Base-by-base conservation (phyloP, 139 green algal species). In the Picocystis salinarum region DNA sequence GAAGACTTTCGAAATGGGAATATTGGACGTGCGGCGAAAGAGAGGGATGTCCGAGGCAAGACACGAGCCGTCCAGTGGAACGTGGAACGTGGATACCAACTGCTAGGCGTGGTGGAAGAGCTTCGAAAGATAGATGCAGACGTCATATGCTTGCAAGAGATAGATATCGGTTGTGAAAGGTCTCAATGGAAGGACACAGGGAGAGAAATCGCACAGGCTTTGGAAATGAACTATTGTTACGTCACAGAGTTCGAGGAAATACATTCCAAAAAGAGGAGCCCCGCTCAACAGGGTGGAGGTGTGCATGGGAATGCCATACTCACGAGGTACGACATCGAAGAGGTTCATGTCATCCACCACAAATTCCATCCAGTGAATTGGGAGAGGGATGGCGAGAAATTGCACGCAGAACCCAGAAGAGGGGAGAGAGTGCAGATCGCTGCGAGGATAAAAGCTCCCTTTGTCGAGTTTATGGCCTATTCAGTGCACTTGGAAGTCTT, bases 231-330 rank as follows among this genome's bases (percentile, higher is more conserved):
- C 31, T 82, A 81, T 47, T 45, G 52, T 0, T 92, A 89, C 28
- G 47, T 88, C 3, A 82, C 65, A 34, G 79, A 92, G 46, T 92
- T 92, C 46, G 67, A 88, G 37, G 80, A 92, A 65, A 50, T 85
- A 15, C 40, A 50, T 17, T 77, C 64, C 2, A 52, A 51, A 5
- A 26, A 75, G 7, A 39, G 73, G 0, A 49, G 52, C 31, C 13
- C 31, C 56, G 3, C 29, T 77, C 33, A 50, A 58, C 2, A 25
- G 31, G 10, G 45, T 23, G 22, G 75, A 88, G 56, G 75, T 76
- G 3, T 51, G 77, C 2, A 45, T 31, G 2, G 80, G 80, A 37
- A 37, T 15, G 31, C 31, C 31, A 37, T 37, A 13, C 31, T 37
- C 31, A 17, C 31, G 31, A 13, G 31, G 31, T 37, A 17, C 31